Percentiles rank a stretch among this genome's conserved stretches.
Conservation (phyloP, 78 protist genomes). For the Dictyostelium brefeldianum region DNA sequence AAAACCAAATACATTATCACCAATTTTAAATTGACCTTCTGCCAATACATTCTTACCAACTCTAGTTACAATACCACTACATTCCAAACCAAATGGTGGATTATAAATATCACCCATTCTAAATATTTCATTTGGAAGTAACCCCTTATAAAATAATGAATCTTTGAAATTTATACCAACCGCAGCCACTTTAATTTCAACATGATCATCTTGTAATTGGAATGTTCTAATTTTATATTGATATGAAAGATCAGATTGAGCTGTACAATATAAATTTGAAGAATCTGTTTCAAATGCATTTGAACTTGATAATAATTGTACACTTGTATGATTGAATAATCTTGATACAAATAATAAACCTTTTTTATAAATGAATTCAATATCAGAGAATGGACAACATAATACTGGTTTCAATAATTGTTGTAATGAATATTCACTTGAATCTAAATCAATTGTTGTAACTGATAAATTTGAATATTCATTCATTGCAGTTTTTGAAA, state of each 20-base stretch:
- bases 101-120: slow-evolving; percentile 59
- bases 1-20: slow-evolving; percentile 65
- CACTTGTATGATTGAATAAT: not conserved
- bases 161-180: slow-evolving; percentile 79
- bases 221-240: not conserved
- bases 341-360: not conserved
- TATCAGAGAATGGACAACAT: not conserved
- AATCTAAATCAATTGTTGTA: slow-evolving; percentile 30
- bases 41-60: not conserved
- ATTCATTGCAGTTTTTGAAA: slow-evolving; percentile 33
- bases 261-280: not conserved
- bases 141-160: slow-evolving; percentile 30
- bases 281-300: slow-evolving; percentile 5
- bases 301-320: not conserved
- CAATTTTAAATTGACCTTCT: slow-evolving; percentile 2
- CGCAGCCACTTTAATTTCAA: slow-evolving; percentile 13
- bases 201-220: not conserved
- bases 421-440: not conserved
- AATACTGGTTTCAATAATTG: not conserved
- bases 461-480: slow-evolving; percentile 8
- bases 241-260: slow-evolving; percentile 13
- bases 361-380: not conserved
- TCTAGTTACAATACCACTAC: slow-evolving; percentile 61
- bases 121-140: slow-evolving; percentile 50
- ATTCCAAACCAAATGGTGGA: slow-evolving; percentile 77